Base-by-base conservation (phyloP, 2,329 filamentous ascomycete species). In the Rhynchosporium agropyri region DNA sequence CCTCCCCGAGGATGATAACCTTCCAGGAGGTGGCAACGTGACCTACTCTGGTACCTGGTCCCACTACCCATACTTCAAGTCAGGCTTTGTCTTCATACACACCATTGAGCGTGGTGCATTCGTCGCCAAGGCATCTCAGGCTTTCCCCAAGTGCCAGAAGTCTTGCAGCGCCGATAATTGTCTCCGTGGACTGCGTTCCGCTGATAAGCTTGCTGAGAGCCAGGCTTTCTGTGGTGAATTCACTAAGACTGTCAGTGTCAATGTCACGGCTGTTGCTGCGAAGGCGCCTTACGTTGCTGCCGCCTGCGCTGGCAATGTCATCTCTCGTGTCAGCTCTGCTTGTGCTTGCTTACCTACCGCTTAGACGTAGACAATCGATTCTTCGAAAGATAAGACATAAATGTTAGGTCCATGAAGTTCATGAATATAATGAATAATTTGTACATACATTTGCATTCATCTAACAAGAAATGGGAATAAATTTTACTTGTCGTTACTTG, bases 41-140 rank as follows among this genome's bases (percentile, higher is more conserved):
- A 74, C 77, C 46, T 80, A 79, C 64, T 76, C 78, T 7, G 78
- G 78, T 12, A 77, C 75, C 1, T 80, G 78, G 78, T 75, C 74
- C 40, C 76, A 73, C 61, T 79, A 79, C 66, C 67, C 65, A 4
- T 67, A 72, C 55, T 79, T 79, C 61, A 72, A 74, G 42, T 75
- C 73, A 45, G 78, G 78, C 4, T 79, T 69, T 65, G 75, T 79
- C 20, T 67, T 65, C 36, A 38, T 67, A 12, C 64, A 68, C 61
- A 68, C 65, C 2, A 82, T 83, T 64, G 80, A 83, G 64, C 70
- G 78, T 15, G 78, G 78, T 20, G 65, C 42, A 2, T 67, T 61
- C 43, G 65, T 67, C 15, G 65, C 62, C 15, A 65, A 67, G 57
- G 57, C 59, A 29, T 56, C 65, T 15, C 29, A 51, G 53, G 36